Evolutionary conservation across 2,329 filamentous ascomycete species (phyloP).

Genomic region (Penicillium sp.): DNA sequence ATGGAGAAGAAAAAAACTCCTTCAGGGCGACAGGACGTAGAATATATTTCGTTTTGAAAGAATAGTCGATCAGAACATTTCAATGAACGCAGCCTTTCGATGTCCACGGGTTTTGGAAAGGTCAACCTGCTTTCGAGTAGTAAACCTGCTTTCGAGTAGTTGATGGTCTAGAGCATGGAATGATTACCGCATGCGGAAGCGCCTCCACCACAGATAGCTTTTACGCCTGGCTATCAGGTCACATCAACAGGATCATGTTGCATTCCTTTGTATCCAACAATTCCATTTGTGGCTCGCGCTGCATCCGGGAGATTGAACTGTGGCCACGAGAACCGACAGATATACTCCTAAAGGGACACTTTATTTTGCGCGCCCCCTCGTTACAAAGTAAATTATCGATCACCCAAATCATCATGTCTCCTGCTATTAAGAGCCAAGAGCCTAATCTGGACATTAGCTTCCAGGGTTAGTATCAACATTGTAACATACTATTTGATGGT

Average conservation of each 20-base stretch:
- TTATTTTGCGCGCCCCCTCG: neutral
- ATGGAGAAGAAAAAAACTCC: neutral
- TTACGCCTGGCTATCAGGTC: neutral
- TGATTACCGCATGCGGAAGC: slow-evolving; percentile 19
- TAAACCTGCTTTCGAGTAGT: neutral
- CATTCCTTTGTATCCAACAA: slow-evolving; percentile 9
- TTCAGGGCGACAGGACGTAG: neutral
- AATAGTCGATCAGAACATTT: neutral
- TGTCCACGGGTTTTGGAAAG: neutral
- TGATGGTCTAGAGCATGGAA: neutral
- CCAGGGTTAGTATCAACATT: slow-evolving; percentile 16
- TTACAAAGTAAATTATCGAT: neutral
- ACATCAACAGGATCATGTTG: slow-evolving; percentile 4
- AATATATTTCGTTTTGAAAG: neutral
- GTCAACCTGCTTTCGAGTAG: neutral
- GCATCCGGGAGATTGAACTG: neutral
- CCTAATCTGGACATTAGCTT: slow-evolving; percentile 30
- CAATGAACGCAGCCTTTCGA: neutral
- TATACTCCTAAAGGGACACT: neutral
- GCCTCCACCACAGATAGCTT: neutral
- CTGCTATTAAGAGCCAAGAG: slow-evolving; percentile 38
- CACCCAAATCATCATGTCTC: slow-evolving; percentile 16
- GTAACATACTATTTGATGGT: neutral
- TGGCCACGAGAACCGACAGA: neutral
- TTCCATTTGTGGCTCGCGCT: neutral